Conservation (phyloP, 1,284 basidiomycete genomes). For the Sporisorium exsertum region DNA sequence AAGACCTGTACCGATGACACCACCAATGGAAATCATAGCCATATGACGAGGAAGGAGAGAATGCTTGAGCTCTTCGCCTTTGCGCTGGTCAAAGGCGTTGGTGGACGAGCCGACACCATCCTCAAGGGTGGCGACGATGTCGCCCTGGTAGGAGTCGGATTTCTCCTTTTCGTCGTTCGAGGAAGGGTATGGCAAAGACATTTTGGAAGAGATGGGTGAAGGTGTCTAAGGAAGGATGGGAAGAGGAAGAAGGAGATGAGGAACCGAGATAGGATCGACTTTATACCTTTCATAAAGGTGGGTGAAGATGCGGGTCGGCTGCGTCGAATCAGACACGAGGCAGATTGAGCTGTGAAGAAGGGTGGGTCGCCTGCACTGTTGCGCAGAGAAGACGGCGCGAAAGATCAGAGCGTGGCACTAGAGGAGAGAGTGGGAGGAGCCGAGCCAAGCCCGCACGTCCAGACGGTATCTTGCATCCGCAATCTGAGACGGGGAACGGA, state of each 20-base stretch:
- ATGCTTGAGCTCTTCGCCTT: constrained; percentile 56
- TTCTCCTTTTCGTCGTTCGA: constrained; percentile 48
- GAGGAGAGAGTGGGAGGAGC: constrained; percentile 6
- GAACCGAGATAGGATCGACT: neutral
- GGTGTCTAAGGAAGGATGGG: neutral
- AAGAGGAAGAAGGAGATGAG: neutral
- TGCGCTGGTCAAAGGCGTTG: constrained; percentile 52
- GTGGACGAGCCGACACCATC: constrained; percentile 28
- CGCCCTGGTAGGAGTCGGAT: constrained; percentile 29
- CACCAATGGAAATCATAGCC: constrained; percentile 54
- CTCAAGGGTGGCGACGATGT: constrained; percentile 44
- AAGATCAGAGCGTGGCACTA: constrained; percentile 4
- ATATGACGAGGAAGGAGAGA: constrained; percentile 54
- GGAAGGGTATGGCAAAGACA: constrained; percentile 35
- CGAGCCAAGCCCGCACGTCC: neutral
- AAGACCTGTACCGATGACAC: constrained; percentile 63
- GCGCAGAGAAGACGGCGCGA: neutral
- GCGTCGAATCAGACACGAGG: constrained; percentile 1
- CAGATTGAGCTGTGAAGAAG: neutral
- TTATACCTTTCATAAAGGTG: constrained; percentile 24
- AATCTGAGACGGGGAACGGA: constrained; percentile 19
- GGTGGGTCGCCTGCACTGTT: neutral
- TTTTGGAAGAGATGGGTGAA: neutral
- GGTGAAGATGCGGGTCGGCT: constrained; percentile 1
- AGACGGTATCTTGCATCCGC: neutral